phyloP scores from a whole-genome alignment of 768 basidiomycete species.

The Auricularia heimuer region DNA sequence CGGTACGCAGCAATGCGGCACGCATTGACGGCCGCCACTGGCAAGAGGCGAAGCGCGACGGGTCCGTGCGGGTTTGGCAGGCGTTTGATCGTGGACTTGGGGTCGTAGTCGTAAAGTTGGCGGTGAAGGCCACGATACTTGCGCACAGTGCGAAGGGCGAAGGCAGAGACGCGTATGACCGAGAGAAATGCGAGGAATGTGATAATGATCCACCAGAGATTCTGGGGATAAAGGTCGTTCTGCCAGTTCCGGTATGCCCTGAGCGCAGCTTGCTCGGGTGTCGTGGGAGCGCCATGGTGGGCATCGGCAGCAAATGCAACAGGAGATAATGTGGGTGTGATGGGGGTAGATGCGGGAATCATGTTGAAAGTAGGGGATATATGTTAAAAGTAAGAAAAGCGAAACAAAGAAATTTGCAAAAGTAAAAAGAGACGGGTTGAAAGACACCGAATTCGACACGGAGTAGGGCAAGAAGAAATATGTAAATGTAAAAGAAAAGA shows the following conservation, averaged over 20 bases:
- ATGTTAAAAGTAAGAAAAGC: too few species aligned
- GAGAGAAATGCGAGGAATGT: neutral
- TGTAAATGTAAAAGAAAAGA: neutral
- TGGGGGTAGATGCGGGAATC: neutral
- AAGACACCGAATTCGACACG: neutral
- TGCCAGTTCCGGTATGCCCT: neutral
- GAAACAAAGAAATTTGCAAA: too few species aligned
- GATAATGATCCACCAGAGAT: neutral
- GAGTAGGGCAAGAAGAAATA: neutral
- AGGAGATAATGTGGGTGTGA: neutral
- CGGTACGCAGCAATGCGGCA: constrained; percentile 26
- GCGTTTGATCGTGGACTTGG: neutral
- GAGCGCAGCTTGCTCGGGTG: neutral
- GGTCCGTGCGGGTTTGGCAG: neutral
- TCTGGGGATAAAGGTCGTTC: neutral
- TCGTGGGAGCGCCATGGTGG: neutral
- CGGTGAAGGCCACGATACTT: neutral
- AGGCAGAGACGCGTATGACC: neutral
- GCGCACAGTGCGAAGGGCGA: neutral
- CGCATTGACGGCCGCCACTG: constrained; percentile 16
- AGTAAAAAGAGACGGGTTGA: neutral
- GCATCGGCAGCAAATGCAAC: neutral
- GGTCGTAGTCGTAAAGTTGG: neutral
- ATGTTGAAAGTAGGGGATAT: too few species aligned
- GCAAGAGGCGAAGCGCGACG: constrained; percentile 11